Percentiles rank a stretch among this genome's conserved stretches.
Evolutionary conservation across 2,329 filamentous ascomycete genomes (phyloP).

Genomic region (Trichophyton verrucosum): DNA sequence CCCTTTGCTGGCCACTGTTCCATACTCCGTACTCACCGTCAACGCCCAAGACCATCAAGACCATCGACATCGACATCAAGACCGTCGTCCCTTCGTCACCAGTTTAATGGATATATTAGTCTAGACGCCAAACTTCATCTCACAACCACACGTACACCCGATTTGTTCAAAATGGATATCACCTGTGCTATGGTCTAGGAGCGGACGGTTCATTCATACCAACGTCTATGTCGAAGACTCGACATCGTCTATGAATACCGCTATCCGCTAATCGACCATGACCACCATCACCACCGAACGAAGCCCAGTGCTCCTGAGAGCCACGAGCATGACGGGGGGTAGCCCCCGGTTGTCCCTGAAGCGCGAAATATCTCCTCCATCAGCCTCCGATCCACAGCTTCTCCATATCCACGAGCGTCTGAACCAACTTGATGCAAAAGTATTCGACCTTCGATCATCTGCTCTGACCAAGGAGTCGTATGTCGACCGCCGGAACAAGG

Average conservation of each 20-base stretch:
- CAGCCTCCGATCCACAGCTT: conserved; percentile 24
- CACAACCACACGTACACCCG: background rate
- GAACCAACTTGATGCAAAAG: conserved; percentile 27
- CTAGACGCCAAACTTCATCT: background rate
- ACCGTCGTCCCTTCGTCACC: background rate
- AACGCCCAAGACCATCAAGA: background rate
- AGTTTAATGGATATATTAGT: background rate
- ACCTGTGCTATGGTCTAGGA: background rate
- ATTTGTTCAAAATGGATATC: background rate
- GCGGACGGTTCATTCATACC: background rate
- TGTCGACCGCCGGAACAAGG: conserved; percentile 28
- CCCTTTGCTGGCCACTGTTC: background rate
- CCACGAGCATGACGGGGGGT: conserved; percentile 24
- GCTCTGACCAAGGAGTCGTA: conserved; percentile 30
- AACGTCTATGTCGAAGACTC: conserved; percentile 1
- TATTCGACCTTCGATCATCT: conserved; percentile 26
- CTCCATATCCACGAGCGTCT: conserved; percentile 28
- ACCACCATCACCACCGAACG: conserved; percentile 21
- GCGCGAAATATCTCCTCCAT: conserved; percentile 25
- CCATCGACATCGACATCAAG: background rate
- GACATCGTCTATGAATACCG: conserved; percentile 1
- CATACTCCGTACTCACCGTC: background rate
- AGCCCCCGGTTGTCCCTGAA: conserved; percentile 26
- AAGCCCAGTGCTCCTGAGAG: conserved; percentile 25
- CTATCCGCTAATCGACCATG: conserved; percentile 4